A percentile compares a stretch with the other conserved stretches of the same genome.
These are phyloP conservation scores for Blastobotrys parvus DNA, from an alignment of 805 yeast genomes.

Conservation along the genomic window DNA sequence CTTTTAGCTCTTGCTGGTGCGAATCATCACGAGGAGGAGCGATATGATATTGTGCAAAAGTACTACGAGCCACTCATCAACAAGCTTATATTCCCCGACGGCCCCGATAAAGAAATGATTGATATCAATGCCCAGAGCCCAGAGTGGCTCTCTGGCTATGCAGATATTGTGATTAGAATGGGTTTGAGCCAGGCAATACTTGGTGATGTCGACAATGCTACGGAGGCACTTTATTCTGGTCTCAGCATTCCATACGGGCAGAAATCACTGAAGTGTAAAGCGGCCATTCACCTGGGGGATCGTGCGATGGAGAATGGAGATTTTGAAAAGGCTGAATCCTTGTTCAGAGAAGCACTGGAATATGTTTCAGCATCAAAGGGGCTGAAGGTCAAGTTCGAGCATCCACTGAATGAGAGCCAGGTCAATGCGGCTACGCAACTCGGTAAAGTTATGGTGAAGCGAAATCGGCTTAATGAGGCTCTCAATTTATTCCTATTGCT, in stretches of 20 bases:
- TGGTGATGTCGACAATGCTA: constrained; percentile 17
- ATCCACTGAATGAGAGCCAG: background rate
- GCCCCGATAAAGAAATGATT: constrained; percentile 10
- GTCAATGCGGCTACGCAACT: constrained; percentile 18
- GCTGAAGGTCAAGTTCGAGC: background rate
- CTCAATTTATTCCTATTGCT: constrained; percentile 17
- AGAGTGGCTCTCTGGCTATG: constrained; percentile 28
- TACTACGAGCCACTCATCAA: constrained; percentile 19
- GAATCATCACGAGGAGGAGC: constrained; percentile 9
- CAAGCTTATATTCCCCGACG: constrained; percentile 13
- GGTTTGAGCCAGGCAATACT: constrained; percentile 20
- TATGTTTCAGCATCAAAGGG: background rate
- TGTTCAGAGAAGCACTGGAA: background rate
- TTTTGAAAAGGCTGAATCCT: background rate
- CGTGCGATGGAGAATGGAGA: constrained; percentile 1
- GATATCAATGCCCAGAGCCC: constrained; percentile 19
- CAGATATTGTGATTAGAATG: constrained; percentile 24
- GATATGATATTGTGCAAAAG: constrained; percentile 12
- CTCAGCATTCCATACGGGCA: constrained; percentile 23
- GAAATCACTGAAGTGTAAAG: constrained; percentile 17
- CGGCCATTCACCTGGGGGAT: constrained; percentile 17
- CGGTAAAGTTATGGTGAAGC: constrained; percentile 15
- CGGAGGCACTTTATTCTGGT: constrained; percentile 22
- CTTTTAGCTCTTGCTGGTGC: constrained; percentile 14
- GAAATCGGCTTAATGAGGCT: constrained; percentile 15